Evolutionary conservation across 139 green algal species (phyloP).

Genomic region (Volvox africanus): DNA sequence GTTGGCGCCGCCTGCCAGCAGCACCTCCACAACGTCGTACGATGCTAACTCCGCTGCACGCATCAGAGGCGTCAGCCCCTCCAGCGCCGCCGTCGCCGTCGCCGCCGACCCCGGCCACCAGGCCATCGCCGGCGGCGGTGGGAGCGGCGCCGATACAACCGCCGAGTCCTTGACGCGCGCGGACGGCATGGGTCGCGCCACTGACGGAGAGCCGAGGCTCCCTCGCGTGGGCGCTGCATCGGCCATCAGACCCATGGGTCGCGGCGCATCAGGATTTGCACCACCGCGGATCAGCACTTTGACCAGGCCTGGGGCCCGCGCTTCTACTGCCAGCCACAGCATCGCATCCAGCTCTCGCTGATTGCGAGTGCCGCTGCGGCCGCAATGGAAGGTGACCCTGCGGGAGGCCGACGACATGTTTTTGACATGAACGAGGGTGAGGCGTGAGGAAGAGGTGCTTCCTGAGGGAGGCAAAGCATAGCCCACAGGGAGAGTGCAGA

Average conservation of each 20-base stretch:
- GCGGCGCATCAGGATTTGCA: neutral
- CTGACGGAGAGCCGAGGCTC: neutral
- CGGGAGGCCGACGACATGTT: neutral
- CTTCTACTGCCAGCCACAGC: constrained; percentile 37
- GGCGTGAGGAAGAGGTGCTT: no score
- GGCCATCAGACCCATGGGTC: neutral
- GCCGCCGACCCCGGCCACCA: neutral
- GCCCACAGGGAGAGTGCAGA: no score
- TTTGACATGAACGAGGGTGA: no score
- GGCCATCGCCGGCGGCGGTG: neutral
- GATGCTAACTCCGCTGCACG: constrained; percentile 12
- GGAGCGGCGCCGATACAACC: neutral
- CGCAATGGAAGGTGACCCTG: constrained; percentile 8
- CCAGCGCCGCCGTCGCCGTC: neutral
- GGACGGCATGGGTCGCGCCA: neutral
- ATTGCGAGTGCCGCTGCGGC: neutral
- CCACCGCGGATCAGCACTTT: neutral
- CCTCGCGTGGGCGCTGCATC: neutral
- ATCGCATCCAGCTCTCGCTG: constrained; percentile 9
- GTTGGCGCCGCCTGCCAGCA: constrained; percentile 3
- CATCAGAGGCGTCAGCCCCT: constrained; percentile 39
- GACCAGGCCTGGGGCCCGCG: neutral
- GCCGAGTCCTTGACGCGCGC: neutral
- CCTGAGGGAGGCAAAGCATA: no score
- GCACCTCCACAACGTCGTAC: neutral